These are phyloP conservation scores for Aureobasidium sp. DNA, from an alignment of 2,329 filamentous ascomycete genomes.

Conservation along the genomic window DNA sequence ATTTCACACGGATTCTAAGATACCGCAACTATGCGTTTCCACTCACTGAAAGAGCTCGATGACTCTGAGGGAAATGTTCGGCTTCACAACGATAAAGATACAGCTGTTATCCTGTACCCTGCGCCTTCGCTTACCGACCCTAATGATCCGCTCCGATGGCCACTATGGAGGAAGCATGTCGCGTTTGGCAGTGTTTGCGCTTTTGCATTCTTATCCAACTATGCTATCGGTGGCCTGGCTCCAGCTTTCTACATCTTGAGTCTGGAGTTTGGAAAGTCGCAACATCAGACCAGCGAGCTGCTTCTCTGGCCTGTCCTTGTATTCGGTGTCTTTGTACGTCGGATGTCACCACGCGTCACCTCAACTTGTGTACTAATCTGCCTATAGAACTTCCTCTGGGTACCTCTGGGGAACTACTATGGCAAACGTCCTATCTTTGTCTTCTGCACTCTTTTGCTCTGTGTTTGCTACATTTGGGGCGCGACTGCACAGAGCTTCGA, in stretches of 20 bases:
- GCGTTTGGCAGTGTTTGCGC: constrained; percentile 35
- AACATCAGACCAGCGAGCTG: constrained; percentile 34
- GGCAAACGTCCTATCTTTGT: constrained; percentile 42
- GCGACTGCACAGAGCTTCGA: constrained; percentile 33
- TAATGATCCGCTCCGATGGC: constrained; percentile 42
- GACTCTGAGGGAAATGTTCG: constrained; percentile 31
- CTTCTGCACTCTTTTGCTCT: constrained; percentile 35
- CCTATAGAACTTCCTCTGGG: constrained; percentile 40
- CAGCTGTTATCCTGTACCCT: constrained; percentile 36
- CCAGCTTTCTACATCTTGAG: constrained; percentile 36
- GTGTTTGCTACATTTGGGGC: constrained; percentile 39
- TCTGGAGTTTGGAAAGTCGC: constrained; percentile 37
- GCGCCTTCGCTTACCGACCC: constrained; percentile 37
- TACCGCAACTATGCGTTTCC: constrained; percentile 23
- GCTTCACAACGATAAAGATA: constrained; percentile 19
- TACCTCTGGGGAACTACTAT: constrained; percentile 39
- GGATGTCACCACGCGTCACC: neutral
- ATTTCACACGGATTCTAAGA: constrained; percentile 14
- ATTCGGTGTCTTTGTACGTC: constrained; percentile 33
- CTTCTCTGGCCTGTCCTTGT: constrained; percentile 36
- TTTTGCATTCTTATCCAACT: constrained; percentile 41
- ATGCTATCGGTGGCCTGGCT: constrained; percentile 35
- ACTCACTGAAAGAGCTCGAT: constrained; percentile 28
- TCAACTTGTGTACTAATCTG: neutral
- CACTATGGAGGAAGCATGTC: constrained; percentile 37